phyloP scores from a whole-genome alignment of 495 filamentous ascomycete species.

The Aspergillus nidulans region DNA sequence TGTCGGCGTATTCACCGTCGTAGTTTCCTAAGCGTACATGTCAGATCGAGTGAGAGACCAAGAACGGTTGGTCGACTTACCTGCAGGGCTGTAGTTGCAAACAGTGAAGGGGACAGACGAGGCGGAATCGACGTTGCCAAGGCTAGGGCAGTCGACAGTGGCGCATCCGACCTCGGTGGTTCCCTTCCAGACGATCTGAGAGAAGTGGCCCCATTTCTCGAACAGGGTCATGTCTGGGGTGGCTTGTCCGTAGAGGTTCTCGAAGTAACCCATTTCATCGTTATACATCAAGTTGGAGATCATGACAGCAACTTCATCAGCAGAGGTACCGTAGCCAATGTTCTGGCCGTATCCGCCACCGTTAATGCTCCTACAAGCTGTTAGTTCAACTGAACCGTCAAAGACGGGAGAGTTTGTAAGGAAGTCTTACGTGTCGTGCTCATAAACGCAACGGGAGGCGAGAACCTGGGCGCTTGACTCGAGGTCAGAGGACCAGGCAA shows the following conservation, averaged over 20 bases:
- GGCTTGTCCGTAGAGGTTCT: constrained; percentile 39
- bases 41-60: constrained; percentile 29
- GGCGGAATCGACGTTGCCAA: constrained; percentile 46
- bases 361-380: constrained; percentile 36
- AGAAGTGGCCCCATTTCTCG: constrained; percentile 76
- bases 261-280: constrained; percentile 57
- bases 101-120: constrained; percentile 59
- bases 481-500: constrained; percentile 61
- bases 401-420: neutral
- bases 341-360: constrained; percentile 80
- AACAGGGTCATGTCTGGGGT: constrained; percentile 57
- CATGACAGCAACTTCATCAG: constrained; percentile 52
- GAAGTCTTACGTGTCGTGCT: constrained; percentile 61
- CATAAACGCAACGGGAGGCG: constrained; percentile 61
- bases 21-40: constrained; percentile 54
- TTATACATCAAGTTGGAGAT: constrained; percentile 84
- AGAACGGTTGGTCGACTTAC: too few relatives aligned
- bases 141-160: constrained; percentile 50
- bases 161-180: constrained; percentile 72
- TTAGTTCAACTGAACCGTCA: neutral
- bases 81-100: constrained; percentile 81
- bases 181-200: constrained; percentile 82
- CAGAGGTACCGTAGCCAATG: constrained; percentile 53
- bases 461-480: constrained; percentile 54
- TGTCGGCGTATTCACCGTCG: constrained; percentile 57